Conservation (phyloP, 2,329 filamentous ascomycete species). For the Blastomyces gilchristii region DNA sequence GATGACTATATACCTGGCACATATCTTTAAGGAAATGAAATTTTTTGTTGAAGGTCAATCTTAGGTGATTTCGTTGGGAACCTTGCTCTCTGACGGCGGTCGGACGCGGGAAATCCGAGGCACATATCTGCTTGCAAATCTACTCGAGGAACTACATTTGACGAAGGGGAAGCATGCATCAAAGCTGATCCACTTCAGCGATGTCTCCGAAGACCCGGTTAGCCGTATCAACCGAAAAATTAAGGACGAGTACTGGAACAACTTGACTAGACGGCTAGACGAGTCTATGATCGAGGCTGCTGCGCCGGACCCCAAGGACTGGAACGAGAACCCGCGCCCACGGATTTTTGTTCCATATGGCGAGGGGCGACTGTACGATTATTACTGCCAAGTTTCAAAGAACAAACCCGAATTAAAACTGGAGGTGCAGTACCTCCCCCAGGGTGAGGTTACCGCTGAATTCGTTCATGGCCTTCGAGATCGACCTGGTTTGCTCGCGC, state of each 20-base stretch:
- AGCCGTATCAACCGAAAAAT: conserved; percentile 68
- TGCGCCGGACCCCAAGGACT: conserved; percentile 73
- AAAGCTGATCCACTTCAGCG: conserved; percentile 73
- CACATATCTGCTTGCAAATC: conserved; percentile 83
- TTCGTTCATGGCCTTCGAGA: conserved; percentile 66
- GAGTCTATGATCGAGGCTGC: conserved; percentile 60
- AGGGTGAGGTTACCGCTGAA: conserved; percentile 57
- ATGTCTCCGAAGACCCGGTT: conserved; percentile 76
- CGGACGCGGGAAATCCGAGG: conserved; percentile 58
- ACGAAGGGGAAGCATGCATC: conserved; percentile 67
- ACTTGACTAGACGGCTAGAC: conserved; percentile 69
- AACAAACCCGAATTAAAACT: conserved; percentile 66
- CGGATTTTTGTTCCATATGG: conserved; percentile 71
- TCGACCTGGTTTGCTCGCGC: conserved; percentile 70
- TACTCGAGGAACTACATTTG: conserved; percentile 76
- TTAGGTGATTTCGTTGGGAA: conserved; percentile 64
- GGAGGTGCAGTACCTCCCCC: conserved; percentile 64
- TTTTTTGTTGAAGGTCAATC: conserved; percentile 10
- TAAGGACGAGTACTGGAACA: conserved; percentile 71
- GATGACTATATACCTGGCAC: conserved; percentile 14
- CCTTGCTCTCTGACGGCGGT: conserved; percentile 67
- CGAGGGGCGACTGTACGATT: conserved; percentile 69
- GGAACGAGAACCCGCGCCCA: conserved; percentile 70
- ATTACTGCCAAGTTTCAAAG: conserved; percentile 63
- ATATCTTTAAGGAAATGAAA: not conserved